A percentile compares a stretch with the other conserved stretches of the same genome.
These are phyloP conservation scores for Myriosclerotinia curreyana DNA, from an alignment of 2,329 filamentous ascomycete species.

Conservation along the genomic window DNA sequence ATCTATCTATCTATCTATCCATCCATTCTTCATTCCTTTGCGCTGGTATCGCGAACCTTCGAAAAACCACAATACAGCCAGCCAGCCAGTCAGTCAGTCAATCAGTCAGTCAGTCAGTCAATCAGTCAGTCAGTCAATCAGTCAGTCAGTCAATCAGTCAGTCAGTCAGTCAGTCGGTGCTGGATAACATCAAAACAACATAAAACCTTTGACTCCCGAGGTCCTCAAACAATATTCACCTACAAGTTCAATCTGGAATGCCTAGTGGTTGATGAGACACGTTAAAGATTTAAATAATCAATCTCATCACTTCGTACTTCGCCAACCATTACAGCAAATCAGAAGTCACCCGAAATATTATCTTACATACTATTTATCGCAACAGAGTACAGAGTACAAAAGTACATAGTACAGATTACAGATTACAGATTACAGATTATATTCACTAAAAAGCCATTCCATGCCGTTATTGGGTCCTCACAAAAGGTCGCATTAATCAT, in stretches of 20 bases:
- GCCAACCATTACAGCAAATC: slow-evolving; percentile 17
- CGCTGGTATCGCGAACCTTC: slow-evolving; percentile 18
- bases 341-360: slow-evolving; percentile 10
- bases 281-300: background rate
- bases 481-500: slow-evolving; percentile 43
- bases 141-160: too few species aligned
- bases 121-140: too few species aligned
- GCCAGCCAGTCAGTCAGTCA: too few species aligned
- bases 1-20: too few species aligned
- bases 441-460: slow-evolving; percentile 16
- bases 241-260: background rate
- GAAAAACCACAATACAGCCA: background rate
- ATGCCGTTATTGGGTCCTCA: slow-evolving; percentile 21
- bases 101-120: too few species aligned
- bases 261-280: background rate
- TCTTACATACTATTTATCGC: background rate
- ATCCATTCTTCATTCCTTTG: slow-evolving; percentile 17
- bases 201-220: too few species aligned
- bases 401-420: too few species aligned
- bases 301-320: background rate
- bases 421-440: background rate
- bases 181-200: background rate
- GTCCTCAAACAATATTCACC: background rate
- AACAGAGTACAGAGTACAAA: too few species aligned
- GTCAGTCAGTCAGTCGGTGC: too few species aligned